Evolutionary conservation across 2,329 filamentous ascomycete genomes (phyloP), one percentile per base, ranked within the genome.

Genomic region (Knufia petricola): DNA sequence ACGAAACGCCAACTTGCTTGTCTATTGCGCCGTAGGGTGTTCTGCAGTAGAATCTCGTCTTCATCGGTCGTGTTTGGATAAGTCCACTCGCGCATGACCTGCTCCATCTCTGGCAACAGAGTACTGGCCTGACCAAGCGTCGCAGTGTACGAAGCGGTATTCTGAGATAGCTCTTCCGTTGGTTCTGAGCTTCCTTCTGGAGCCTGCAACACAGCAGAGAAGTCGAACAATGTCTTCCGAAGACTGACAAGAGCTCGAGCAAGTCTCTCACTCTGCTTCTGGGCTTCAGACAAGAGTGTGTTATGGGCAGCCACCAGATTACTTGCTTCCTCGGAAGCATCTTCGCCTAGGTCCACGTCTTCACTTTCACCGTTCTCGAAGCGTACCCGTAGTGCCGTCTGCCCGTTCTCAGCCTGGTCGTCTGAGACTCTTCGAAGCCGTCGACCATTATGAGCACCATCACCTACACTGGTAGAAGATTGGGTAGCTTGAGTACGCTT

Each of bases 311-410:
- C 52, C 4, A 46, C 31, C 30, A 47, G 51, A 19, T 31, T 30
- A 15, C 31, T 40, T 3, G 4, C 8, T 23, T 15, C 39, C 4
- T 47, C 38, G 30, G 45, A 24, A 15, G 21, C 31, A 24, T 43
- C n/a, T n/a, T 24, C 44, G 15, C 12, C 8, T 8, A 23, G 8
- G 1, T 31, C 32, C 4, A 81, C 74, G 52, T 81, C 72, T 57
- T 80, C 77, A 43, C 70, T 73, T 43, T 80, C 74, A 1, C 78
- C 77, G 56, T 81, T 81, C 9, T 71, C 71, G 56, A 79, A 81
- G 8, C 74, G 73, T 1, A 81, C 72, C 38, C 75, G 65, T 28
- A 82, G 65, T 2, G 77, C 70, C 28, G 77, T 65, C 12, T 73
- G 67, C 31, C 67, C 66, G 28, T 56, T 65, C 46, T 61, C 65